Evolutionary conservation across 139 green algal genomes (phyloP).

Genomic region (Marvania coccoides): DNA sequence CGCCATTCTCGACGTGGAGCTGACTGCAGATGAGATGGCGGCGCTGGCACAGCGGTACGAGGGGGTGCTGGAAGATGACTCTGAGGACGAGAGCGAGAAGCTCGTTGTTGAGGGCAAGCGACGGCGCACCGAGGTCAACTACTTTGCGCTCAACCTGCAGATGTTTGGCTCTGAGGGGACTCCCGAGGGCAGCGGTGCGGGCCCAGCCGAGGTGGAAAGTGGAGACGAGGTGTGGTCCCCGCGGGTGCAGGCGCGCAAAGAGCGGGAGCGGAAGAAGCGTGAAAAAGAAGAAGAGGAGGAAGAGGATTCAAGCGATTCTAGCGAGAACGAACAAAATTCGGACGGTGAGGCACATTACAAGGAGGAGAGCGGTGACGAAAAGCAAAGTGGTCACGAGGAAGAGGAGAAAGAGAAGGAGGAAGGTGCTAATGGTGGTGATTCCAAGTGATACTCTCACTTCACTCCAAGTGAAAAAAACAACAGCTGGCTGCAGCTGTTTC

Average conservation of each 20-base stretch:
- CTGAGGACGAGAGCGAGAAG: background rate
- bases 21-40: background rate
- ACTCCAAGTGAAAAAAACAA: too few relatives aligned
- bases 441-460: too few relatives aligned
- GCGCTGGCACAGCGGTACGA: background rate
- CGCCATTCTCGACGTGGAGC: background rate
- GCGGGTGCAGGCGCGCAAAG: background rate
- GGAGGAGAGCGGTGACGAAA: too few relatives aligned
- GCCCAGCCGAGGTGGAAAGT: conserved; percentile 21
- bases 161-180: conserved; percentile 41
- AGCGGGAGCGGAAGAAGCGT: too few relatives aligned
- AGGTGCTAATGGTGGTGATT: too few relatives aligned
- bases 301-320: background rate
- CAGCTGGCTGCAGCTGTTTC: too few relatives aligned
- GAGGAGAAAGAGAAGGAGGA: background rate
- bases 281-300: background rate
- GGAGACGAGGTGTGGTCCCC: conserved; percentile 32
- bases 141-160: conserved; percentile 40
- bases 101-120: conserved; percentile 19
- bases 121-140: conserved; percentile 32
- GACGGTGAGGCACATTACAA: too few relatives aligned
- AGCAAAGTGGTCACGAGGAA: background rate
- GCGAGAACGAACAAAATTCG: too few relatives aligned
- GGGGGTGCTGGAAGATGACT: background rate
- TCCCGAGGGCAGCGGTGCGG: conserved; percentile 10